Base-by-base conservation (phyloP, 2,329 filamentous ascomycete species). In the Sporothrix luriei region DNA sequence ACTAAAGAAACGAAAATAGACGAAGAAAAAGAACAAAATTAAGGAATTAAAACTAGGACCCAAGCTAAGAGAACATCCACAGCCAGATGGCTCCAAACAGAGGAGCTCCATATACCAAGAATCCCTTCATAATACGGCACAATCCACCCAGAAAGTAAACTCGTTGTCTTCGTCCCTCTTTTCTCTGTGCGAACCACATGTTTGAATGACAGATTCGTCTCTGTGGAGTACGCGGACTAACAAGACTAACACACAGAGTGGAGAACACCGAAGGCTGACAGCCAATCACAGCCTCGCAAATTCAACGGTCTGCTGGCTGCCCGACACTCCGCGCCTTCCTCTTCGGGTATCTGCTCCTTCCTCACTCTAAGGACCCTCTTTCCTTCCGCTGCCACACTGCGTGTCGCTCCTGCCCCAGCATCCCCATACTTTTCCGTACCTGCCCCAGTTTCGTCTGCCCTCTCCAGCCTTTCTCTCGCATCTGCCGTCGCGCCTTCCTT, bases 291-390 rank as follows among this genome's bases (percentile, higher is more conserved):
- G 16, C 19, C 4, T 10, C 48, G 26, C 62, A 66, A 5, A 46
- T 16, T 46, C 13, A 21, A 19, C n/a, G 55, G 24, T 14, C 59
- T 7, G 29, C 19, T 33, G 62, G 46, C 14, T 19, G 62, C 26
- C 46, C 62, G 62, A 52, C 52, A 66, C 48, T 66, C 62, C 62
- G 62, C 62, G 43, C 61, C 61, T 64, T 64, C 61, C 43, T 64
- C 2, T 64, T 64, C 9, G 43, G 61, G 19, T n/a, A 48, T 16
- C 21, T 11, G 3, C 40, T 16, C 9, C 9, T 5, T 43, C 40
- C 40, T 3, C 16, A 48, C 29, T 57, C 19, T 7, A 40, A 11
- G 57, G 24, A 46, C 33, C 21, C 57, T 38, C 43, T 16, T 51
- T 33, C 62, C 43, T 33, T 33, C 33, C 33, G 33, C 33, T 33